Percentiles rank a stretch among this genome's conserved stretches.
phyloP scores from a whole-genome alignment of 2,329 filamentous ascomycete species.

The Aspergillus sp. region DNA sequence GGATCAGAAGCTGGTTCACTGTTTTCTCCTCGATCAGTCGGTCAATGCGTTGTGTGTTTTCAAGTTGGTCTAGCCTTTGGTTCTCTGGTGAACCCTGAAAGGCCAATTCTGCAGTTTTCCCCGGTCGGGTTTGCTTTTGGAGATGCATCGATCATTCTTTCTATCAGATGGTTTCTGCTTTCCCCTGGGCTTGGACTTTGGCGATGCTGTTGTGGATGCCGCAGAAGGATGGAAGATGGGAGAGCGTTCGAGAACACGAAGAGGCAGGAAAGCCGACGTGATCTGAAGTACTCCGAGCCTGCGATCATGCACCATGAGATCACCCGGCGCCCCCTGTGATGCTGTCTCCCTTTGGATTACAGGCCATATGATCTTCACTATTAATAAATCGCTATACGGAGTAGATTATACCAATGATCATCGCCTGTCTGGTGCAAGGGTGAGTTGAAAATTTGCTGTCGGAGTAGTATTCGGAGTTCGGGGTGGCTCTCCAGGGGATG shows the following conservation, averaged over 20 bases:
- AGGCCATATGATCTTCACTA: not conserved
- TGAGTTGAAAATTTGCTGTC: not conserved
- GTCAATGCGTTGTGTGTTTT: not conserved
- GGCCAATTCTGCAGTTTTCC: too few species aligned
- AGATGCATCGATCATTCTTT: too few species aligned
- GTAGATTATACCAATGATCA: not conserved
- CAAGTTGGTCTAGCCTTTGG: not conserved
- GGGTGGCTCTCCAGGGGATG: not conserved
- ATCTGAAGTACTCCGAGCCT: not conserved
- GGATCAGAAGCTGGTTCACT: not conserved
- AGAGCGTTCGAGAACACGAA: too few species aligned
- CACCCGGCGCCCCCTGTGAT: not conserved
- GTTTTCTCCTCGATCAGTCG: not conserved
- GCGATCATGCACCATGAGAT: not conserved
- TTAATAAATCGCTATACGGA: not conserved
- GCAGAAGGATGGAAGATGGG: too few species aligned
- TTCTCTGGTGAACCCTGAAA: too few species aligned
- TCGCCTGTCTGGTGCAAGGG: not conserved
- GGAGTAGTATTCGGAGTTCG: not conserved
- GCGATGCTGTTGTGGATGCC: too few species aligned
- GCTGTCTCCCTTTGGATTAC: not conserved
- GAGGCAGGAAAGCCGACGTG: too few species aligned
- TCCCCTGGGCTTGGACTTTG: too few species aligned
- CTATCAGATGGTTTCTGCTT: too few species aligned
- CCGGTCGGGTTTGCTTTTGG: too few species aligned